These are phyloP conservation scores for Cladorrhinum sp. DNA, from an alignment of 2,329 filamentous ascomycete genomes.

Conservation along the genomic window DNA sequence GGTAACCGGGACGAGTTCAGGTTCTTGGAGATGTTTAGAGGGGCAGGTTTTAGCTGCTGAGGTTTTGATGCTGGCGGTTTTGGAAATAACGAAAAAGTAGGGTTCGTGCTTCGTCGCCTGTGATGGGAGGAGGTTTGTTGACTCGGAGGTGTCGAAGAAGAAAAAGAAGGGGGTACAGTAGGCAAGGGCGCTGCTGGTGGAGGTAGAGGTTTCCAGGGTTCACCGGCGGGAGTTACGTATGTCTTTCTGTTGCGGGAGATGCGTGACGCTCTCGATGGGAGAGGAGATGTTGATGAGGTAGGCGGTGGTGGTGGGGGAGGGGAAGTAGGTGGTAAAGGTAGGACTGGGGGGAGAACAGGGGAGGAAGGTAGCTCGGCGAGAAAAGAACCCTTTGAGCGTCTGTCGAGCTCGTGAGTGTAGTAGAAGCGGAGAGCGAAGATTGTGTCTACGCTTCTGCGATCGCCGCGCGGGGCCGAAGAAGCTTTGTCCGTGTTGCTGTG, in stretches of 20 bases:
- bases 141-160: neutral
- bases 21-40: neutral
- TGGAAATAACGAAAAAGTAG: slow-evolving; percentile 1
- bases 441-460: slow-evolving; percentile 20
- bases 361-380: slow-evolving; percentile 16
- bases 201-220: neutral
- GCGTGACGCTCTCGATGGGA: neutral
- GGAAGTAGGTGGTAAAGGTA: neutral
- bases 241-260: neutral
- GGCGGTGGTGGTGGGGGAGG: neutral
- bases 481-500: neutral
- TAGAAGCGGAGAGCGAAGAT: slow-evolving; percentile 20
- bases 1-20: neutral
- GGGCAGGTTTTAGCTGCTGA: neutral
- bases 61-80: neutral
- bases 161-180: neutral
- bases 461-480: neutral
- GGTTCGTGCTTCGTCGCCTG: slow-evolving; percentile 1
- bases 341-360: neutral
- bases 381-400: neutral
- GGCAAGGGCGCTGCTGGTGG: slow-evolving; percentile 1
- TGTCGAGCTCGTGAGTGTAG: neutral
- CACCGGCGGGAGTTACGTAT: neutral
- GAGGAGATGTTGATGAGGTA: neutral
- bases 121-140: neutral